phyloP scores from a whole-genome alignment of 495 filamentous ascomycete genomes.

The Aspergillus asperescens region DNA sequence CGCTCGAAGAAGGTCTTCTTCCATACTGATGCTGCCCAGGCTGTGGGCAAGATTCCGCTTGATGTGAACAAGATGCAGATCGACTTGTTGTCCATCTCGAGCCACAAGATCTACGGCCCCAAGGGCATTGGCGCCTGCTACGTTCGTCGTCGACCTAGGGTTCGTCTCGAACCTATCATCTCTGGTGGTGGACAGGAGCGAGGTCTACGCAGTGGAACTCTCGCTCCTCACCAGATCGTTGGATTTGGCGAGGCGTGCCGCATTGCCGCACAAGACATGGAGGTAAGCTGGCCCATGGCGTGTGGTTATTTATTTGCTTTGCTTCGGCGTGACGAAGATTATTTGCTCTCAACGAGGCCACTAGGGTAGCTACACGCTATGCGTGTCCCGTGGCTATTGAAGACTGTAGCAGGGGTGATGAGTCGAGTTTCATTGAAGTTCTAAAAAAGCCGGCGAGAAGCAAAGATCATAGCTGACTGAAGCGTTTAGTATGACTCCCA shows the following conservation, averaged over 20 bases:
- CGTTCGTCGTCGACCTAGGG: slow-evolving; percentile 82
- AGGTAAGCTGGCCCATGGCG: slow-evolving; percentile 61
- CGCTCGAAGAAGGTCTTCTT: slow-evolving; percentile 92
- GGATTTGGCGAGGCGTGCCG: slow-evolving; percentile 95
- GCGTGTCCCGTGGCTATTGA: slow-evolving; percentile 41
- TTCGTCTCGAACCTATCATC: slow-evolving; percentile 93
- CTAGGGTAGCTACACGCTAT: slow-evolving; percentile 40
- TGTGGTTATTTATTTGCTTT: slow-evolving; percentile 5
- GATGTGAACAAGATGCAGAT: slow-evolving; percentile 97
- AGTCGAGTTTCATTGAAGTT: slow-evolving; percentile 15
- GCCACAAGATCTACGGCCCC: slow-evolving; percentile 97
- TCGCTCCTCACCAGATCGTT: slow-evolving; percentile 82
- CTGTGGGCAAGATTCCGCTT: slow-evolving; percentile 93
- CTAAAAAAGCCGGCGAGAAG: too few species aligned
- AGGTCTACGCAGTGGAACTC: slow-evolving; percentile 86
- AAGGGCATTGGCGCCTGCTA: slow-evolving; percentile 97
- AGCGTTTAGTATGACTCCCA: slow-evolving; percentile 75
- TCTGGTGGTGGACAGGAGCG: slow-evolving; percentile 94
- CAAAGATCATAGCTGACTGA: not conserved
- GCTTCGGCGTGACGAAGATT: slow-evolving; percentile 35
- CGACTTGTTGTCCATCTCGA: slow-evolving; percentile 98
- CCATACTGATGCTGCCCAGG: slow-evolving; percentile 96
- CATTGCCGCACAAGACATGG: slow-evolving; percentile 81
- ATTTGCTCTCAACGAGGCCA: slow-evolving; percentile 48
- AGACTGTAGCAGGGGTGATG: slow-evolving; percentile 50